Percentiles rank a stretch among this genome's conserved stretches.
phyloP scores from a whole-genome alignment of 225 moss, liverwort and hornwort genomes.

The Climacium dendroides region DNA sequence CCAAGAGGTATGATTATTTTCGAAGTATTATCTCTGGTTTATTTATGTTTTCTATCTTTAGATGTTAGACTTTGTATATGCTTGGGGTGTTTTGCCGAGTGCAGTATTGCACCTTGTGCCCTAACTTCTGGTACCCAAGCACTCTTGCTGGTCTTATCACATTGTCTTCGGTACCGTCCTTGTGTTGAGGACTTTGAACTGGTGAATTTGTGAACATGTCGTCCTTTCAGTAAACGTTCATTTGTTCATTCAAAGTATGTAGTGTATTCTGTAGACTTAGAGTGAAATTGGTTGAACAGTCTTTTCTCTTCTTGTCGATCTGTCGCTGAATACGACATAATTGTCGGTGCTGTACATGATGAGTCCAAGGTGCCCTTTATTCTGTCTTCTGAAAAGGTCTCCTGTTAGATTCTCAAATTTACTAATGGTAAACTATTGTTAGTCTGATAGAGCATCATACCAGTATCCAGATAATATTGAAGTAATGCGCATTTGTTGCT shows the following conservation, averaged over 20 bases:
- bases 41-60: background rate
- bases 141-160: background rate
- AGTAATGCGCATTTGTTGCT: no score
- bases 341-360: background rate
- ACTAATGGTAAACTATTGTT: no score
- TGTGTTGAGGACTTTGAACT: background rate
- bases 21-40: background rate
- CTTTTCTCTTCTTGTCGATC: background rate
- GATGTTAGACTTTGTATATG: no score
- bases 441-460: background rate
- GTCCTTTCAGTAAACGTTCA: background rate
- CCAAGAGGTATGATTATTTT: background rate
- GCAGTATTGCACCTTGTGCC: background rate
- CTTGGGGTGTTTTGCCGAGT: background rate
- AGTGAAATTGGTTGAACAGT: background rate
- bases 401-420: background rate
- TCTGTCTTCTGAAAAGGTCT: background rate
- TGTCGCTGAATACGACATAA: background rate
- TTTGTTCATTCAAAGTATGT: background rate
- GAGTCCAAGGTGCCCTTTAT: background rate
- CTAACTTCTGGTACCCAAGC: background rate
- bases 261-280: background rate
- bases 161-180: background rate
- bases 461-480: background rate
- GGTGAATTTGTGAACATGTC: background rate